A percentile compares a stretch with the other conserved stretches of the same genome.
Conservation (phyloP, 176 grass and related monocot genomes). For the Avena sativa region DNA sequence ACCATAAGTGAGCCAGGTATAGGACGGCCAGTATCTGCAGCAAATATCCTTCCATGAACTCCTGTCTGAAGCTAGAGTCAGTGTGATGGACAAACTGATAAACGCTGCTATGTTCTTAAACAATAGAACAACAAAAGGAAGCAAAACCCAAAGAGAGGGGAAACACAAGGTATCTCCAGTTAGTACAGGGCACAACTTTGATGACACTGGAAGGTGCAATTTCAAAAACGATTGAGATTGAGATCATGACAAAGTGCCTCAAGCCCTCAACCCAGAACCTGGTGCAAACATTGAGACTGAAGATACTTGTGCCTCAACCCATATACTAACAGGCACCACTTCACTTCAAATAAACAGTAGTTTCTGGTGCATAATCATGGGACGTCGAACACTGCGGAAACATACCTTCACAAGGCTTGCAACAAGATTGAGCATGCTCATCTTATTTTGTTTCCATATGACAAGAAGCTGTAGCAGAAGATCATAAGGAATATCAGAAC, state of each 20-base stretch:
- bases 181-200: neutral
- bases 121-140: neutral
- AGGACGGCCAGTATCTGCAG: slow-evolving; percentile 73
- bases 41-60: slow-evolving; percentile 94
- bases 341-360: slow-evolving; percentile 12
- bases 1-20: slow-evolving; percentile 69
- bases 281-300: slow-evolving; percentile 1
- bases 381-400: slow-evolving; percentile 12
- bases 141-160: neutral
- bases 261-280: neutral
- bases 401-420: slow-evolving; percentile 84
- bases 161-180: slow-evolving; percentile 19
- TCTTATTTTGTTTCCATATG: slow-evolving; percentile 93
- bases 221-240: slow-evolving; percentile 9
- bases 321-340: slow-evolving; percentile 1
- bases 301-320: slow-evolving; percentile 2
- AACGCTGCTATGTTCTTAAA: neutral
- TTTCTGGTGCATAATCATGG: slow-evolving; percentile 17
- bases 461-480: slow-evolving; percentile 62
- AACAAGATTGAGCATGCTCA: slow-evolving; percentile 93
- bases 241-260: neutral
- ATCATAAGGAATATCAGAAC: slow-evolving; percentile 32
- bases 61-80: slow-evolving; percentile 68
- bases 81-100: slow-evolving; percentile 24
- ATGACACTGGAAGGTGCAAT: neutral